Evolutionary conservation across 768 basidiomycete genomes (phyloP).

Genomic region (Amanita rimosa): DNA sequence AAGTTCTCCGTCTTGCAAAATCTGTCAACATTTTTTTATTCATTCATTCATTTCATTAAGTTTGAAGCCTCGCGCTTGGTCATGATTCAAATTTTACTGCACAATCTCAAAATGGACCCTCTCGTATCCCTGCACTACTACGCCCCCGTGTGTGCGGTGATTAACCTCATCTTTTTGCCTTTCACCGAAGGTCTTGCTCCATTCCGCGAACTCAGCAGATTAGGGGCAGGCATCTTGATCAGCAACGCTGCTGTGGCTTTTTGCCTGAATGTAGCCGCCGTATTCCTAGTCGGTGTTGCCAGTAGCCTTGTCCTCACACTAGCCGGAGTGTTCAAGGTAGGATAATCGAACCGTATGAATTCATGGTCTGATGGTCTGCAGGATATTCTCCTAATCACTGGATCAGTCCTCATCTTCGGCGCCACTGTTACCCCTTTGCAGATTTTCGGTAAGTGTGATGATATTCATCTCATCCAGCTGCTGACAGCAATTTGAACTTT

Average conservation of each 20-base stretch:
- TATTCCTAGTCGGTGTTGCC: constrained; percentile 85
- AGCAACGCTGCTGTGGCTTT: constrained; percentile 85
- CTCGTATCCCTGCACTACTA: constrained; percentile 94
- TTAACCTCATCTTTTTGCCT: constrained; percentile 79
- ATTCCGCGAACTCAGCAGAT: constrained; percentile 55
- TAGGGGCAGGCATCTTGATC: constrained; percentile 64
- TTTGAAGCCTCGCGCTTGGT: constrained; percentile 93
- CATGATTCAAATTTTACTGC: constrained; percentile 90
- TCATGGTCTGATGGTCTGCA: constrained; percentile 14
- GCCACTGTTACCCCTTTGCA: constrained; percentile 75
- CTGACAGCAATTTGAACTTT: not conserved
- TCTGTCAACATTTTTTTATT: too few relatives aligned
- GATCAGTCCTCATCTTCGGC: constrained; percentile 82
- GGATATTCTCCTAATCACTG: constrained; percentile 92
- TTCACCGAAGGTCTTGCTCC: constrained; percentile 90
- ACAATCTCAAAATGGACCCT: constrained; percentile 97
- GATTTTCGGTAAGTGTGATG: constrained; percentile 48
- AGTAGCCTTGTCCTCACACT: constrained; percentile 85
- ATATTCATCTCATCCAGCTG: not conserved
- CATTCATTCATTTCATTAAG: constrained; percentile 18
- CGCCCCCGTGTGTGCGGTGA: constrained; percentile 86
- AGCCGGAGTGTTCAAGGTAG: constrained; percentile 87
- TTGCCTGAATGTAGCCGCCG: constrained; percentile 84
- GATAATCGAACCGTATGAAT: constrained; percentile 7
- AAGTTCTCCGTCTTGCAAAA: constrained; percentile 20